Conservation (phyloP, 352 stramenopile genomes). For the Phytophthora rubi region DNA sequence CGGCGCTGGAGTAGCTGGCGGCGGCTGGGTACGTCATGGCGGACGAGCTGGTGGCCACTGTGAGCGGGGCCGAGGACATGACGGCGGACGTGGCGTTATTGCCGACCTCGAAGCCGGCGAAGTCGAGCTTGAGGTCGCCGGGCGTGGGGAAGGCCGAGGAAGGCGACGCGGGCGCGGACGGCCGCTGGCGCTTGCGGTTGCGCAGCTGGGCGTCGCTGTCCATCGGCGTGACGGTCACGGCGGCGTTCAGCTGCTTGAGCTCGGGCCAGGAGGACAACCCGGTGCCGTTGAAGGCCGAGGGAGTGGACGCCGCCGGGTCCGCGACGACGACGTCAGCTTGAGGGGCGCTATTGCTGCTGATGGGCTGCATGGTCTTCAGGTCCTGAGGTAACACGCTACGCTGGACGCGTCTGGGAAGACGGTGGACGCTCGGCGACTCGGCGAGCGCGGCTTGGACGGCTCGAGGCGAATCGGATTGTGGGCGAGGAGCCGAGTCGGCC, state of each 20-base stretch:
- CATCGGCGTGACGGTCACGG: slow-evolving; percentile 38
- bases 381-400: background rate
- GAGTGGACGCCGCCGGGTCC: slow-evolving; percentile 15
- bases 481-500: slow-evolving; percentile 1
- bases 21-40: slow-evolving; percentile 22
- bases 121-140: slow-evolving; percentile 71
- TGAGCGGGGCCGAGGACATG: slow-evolving; percentile 18
- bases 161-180: slow-evolving; percentile 21
- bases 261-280: slow-evolving; percentile 36
- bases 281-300: slow-evolving; percentile 5
- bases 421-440: slow-evolving; percentile 10
- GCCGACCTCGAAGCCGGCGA: slow-evolving; percentile 55
- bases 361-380: slow-evolving; percentile 26
- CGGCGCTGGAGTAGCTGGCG: slow-evolving; percentile 19
- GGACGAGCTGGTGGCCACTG: slow-evolving; percentile 22
- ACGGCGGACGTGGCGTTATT: slow-evolving; percentile 19
- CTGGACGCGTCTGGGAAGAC: background rate
- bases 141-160: slow-evolving; percentile 32
- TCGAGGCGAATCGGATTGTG: slow-evolving; percentile 41
- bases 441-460: slow-evolving; percentile 9
- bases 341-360: slow-evolving; percentile 2
- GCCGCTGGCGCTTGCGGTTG: slow-evolving; percentile 48
- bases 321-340: slow-evolving; percentile 21
- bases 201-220: slow-evolving; percentile 36
- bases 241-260: slow-evolving; percentile 37